Evolutionary conservation across 75 land plant genomes (phyloP), one percentile per base, ranked within the genome.

Genomic region (Picea glauca): DNA sequence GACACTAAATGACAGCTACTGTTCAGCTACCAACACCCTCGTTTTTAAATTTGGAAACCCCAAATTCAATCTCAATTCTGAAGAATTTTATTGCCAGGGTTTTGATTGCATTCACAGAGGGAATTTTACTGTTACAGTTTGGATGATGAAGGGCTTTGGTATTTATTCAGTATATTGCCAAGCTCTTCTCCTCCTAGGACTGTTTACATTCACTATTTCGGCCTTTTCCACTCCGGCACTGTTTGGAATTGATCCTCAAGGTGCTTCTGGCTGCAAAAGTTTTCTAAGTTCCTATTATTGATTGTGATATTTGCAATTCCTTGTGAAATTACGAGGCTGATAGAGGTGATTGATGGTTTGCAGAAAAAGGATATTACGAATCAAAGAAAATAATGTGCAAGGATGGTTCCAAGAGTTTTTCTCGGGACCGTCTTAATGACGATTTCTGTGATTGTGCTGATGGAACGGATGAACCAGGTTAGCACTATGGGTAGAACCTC

Each of bases 401-500:
- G 79, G 98, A 96, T 60, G 92, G 95, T 18, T 90, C 94, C 11
- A 89, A 83, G 20, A 67, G 80, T 40, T 96, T 96, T 77, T 57
- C 87, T 31, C 78, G 81, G 66, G 90, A 86, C 46, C 89, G 94
- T 15, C 83, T 96, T 33, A 96, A 96, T 60, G 98, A 96, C 83
- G 81, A 91, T 40, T 96, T 87, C 79, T 96, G 98, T 73, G 98
- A 96, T 74, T 96, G 97, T 85, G 62, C 83, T 35, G 98, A 96
- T 66, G 98, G 98, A 21, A 94, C 98, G 31, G 98, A 96, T 74
- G 98, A 96, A 79, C 98, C 98, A 20, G 98, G 98, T 93, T 35
- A 23, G 50, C 32, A 1, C 13, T 66, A 4, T 17, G n/a, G 2
- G 7, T 2, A 17, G 35, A 33, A 66, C 70, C 70, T 38, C 35